Evolutionary conservation across 2,329 filamentous ascomycete genomes (phyloP).

Genomic region (Ceratocystis diversiconidia): DNA sequence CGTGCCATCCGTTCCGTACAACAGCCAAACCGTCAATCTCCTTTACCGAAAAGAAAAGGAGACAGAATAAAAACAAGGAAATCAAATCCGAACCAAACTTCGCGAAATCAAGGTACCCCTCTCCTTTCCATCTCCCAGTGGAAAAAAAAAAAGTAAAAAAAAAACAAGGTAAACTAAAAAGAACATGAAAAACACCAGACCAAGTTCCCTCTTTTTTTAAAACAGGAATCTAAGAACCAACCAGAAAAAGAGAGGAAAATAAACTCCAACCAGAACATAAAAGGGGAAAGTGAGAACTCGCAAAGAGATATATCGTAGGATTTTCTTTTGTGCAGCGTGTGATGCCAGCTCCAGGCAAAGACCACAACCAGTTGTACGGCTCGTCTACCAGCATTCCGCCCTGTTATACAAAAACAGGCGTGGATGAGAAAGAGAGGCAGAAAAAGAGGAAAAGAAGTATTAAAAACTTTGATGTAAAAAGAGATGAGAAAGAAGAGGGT

Average conservation of each 20-base stretch:
- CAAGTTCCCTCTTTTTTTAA: conserved; percentile 6
- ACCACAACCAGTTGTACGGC: not conserved
- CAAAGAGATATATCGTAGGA: conserved; percentile 4
- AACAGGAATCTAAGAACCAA: conserved; percentile 7
- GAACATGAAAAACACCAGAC: not conserved
- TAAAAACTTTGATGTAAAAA: conserved; percentile 10
- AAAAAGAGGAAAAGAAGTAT: not conserved
- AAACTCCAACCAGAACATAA: not conserved
- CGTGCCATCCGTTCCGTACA: not conserved
- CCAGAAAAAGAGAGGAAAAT: not conserved
- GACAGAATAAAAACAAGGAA: conserved; percentile 4
- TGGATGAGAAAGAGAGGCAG: not conserved
- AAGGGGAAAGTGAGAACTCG: conserved; percentile 9
- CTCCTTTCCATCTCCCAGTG: not conserved
- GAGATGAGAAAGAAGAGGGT: conserved; percentile 5
- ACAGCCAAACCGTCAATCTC: not conserved
- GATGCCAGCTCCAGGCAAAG: conserved; percentile 3
- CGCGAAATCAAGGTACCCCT: not conserved
- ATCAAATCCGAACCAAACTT: not conserved
- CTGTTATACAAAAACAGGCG: not conserved
- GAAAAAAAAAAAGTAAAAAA: not conserved
- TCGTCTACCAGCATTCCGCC: not conserved
- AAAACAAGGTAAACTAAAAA: conserved; percentile 4
- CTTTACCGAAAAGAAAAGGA: not conserved
- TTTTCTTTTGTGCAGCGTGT: not conserved